phyloP scores from a whole-genome alignment of 495 filamentous ascomycete genomes.

The Penicillium turbatum region DNA sequence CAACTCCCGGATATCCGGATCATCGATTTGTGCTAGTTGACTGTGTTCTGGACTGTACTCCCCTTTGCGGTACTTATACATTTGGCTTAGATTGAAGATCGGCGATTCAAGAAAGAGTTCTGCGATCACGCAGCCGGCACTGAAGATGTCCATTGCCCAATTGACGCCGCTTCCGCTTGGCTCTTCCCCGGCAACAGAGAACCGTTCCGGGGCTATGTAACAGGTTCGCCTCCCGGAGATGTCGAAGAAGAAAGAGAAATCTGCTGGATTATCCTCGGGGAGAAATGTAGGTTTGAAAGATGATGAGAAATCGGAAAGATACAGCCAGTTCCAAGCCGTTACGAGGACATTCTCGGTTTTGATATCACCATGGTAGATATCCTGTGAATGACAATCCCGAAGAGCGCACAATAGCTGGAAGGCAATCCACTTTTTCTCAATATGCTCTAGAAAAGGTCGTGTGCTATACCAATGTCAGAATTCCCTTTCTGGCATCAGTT shows the following conservation, averaged over 20 bases:
- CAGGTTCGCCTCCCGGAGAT: slow-evolving; percentile 89
- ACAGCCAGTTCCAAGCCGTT: slow-evolving; percentile 99
- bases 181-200: slow-evolving; percentile 65
- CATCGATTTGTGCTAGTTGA: slow-evolving; percentile 80
- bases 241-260: slow-evolving; percentile 97
- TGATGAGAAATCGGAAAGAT: slow-evolving; percentile 91
- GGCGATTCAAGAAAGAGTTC: slow-evolving; percentile 95
- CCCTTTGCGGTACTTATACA: slow-evolving; percentile 87
- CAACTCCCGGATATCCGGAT: slow-evolving; percentile 80
- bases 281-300: slow-evolving; percentile 93
- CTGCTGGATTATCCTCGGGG: slow-evolving; percentile 93
- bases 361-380: slow-evolving; percentile 95
- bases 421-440: slow-evolving; percentile 98
- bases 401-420: slow-evolving; percentile 93
- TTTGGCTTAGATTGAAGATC: slow-evolving; percentile 86
- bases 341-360: slow-evolving; percentile 96
- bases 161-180: slow-evolving; percentile 61
- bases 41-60: slow-evolving; percentile 85
- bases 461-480: slow-evolving; percentile 54
- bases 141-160: slow-evolving; percentile 99
- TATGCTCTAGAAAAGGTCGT: slow-evolving; percentile 92
- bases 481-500: not conserved
- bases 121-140: slow-evolving; percentile 93
- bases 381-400: slow-evolving; percentile 85
- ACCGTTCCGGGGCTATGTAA: slow-evolving; percentile 93